Percentiles rank a stretch among this genome's conserved stretches.
These are phyloP conservation scores for Erucastrum elatum DNA, from an alignment of 345 rosid species.

Conservation along the genomic window DNA sequence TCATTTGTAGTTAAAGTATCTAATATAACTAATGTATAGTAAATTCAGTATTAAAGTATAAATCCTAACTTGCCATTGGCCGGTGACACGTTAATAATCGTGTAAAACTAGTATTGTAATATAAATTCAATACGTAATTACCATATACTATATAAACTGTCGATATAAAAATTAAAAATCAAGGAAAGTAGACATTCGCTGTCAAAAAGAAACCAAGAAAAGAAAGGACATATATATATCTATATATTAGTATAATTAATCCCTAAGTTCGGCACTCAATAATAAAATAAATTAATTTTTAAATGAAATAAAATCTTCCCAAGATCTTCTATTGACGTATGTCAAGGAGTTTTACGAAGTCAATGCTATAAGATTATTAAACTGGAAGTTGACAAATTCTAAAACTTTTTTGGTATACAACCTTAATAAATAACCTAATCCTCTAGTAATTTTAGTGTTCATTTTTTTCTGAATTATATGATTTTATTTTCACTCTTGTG, in stretches of 20 bases:
- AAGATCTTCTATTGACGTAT: conserved; percentile 39
- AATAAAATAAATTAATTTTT: background rate
- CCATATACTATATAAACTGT: background rate
- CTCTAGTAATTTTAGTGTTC: background rate
- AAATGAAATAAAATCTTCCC: conserved; percentile 29
- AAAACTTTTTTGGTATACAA: background rate
- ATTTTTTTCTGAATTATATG: background rate
- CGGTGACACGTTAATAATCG: conserved; percentile 24
- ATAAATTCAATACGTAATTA: background rate
- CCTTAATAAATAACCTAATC: background rate
- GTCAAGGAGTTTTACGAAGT: conserved; percentile 33
- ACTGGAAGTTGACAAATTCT: conserved; percentile 19
- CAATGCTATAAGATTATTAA: conserved; percentile 14
- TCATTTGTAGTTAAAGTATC: too few species aligned
- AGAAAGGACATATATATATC: conserved; percentile 12
- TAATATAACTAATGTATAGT: too few species aligned
- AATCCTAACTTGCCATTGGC: conserved; percentile 6
- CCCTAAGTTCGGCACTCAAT: conserved; percentile 29
- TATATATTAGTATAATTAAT: background rate
- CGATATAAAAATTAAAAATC: background rate
- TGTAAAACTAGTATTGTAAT: background rate
- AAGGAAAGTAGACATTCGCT: too few species aligned
- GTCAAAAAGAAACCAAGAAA: background rate
- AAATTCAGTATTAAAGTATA: background rate
- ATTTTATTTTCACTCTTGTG: too few species aligned